Evolutionary conservation across 305 asterid species (phyloP).

Genomic region (Salvia sclarea): DNA sequence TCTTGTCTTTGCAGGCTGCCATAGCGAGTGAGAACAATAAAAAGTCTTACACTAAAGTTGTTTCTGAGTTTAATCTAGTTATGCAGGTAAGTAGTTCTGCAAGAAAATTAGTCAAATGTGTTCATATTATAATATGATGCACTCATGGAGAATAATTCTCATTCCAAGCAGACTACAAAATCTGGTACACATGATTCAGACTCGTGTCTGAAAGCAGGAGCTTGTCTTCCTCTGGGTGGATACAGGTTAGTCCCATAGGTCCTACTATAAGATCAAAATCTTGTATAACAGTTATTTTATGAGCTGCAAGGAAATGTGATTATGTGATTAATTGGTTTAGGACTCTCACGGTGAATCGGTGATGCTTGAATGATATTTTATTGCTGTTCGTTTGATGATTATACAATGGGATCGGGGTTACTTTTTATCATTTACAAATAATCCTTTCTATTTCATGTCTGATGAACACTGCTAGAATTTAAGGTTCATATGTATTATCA

Average conservation of each 20-base stretch:
- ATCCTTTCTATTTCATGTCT: constrained; percentile 8
- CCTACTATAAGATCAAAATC: constrained; percentile 28
- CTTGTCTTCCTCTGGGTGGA: constrained; percentile 98
- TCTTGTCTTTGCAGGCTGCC: constrained; percentile 55
- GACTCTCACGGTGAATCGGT: background rate
- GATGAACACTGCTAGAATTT: background rate
- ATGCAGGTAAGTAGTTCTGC: constrained; percentile 73
- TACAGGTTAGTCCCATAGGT: constrained; percentile 70
- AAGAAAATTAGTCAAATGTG: constrained; percentile 25
- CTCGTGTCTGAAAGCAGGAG: constrained; percentile 78
- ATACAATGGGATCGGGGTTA: background rate
- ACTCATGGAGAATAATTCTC: constrained; percentile 17
- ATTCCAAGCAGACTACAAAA: constrained; percentile 73
- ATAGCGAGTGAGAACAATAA: constrained; percentile 54
- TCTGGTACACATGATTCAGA: constrained; percentile 85
- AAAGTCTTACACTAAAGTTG: constrained; percentile 54
- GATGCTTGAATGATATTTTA: background rate
- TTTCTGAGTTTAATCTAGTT: constrained; percentile 90
- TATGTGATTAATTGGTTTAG: constrained; percentile 4
- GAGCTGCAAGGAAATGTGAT: constrained; percentile 17
- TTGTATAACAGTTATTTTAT: background rate
- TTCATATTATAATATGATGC: constrained; percentile 13
- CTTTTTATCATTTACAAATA: background rate
- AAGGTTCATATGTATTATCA: background rate
- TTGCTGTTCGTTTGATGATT: background rate